A percentile compares a stretch with the other conserved stretches of the same genome.
Conservation (phyloP, 176 grass and related monocot genomes). For the Carex myosuroides region DNA sequence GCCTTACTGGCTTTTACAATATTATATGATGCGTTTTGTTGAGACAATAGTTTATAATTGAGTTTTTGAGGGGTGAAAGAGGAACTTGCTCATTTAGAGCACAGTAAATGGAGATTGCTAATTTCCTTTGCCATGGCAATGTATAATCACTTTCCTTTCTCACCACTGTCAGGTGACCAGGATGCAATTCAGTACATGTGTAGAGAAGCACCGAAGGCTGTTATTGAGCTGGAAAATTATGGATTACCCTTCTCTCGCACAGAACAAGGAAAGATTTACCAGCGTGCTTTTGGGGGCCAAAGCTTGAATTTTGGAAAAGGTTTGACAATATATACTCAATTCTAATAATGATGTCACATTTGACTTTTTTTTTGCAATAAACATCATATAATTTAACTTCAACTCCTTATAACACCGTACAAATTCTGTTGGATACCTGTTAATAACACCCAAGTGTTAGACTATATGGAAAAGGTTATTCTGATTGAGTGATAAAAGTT, state of each 20-base stretch:
- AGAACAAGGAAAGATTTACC: slow-evolving; percentile 98
- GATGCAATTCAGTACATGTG: slow-evolving; percentile 99
- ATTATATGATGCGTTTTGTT: background rate
- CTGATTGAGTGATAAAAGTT: background rate
- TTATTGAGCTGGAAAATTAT: slow-evolving; percentile 99
- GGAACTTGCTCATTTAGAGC: background rate
- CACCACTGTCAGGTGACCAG: slow-evolving; percentile 67
- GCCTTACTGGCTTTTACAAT: background rate
- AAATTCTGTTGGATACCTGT: background rate
- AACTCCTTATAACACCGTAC: background rate
- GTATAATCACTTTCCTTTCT: background rate
- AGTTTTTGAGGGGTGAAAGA: background rate
- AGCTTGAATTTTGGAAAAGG: slow-evolving; percentile 99
- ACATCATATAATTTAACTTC: background rate
- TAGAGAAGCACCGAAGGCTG: slow-evolving; percentile 99
- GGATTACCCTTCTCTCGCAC: slow-evolving; percentile 96
- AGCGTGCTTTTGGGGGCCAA: slow-evolving; percentile 95
- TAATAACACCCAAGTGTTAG: background rate
- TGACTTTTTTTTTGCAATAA: background rate
- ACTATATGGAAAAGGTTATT: background rate
- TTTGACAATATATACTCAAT: slow-evolving; percentile 19
- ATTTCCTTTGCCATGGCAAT: background rate
- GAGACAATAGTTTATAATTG: background rate
- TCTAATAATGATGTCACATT: slow-evolving; percentile 10
- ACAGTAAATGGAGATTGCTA: background rate